Conservation (phyloP, 2,329 filamentous ascomycete species). For the Verticillium longisporum region DNA sequence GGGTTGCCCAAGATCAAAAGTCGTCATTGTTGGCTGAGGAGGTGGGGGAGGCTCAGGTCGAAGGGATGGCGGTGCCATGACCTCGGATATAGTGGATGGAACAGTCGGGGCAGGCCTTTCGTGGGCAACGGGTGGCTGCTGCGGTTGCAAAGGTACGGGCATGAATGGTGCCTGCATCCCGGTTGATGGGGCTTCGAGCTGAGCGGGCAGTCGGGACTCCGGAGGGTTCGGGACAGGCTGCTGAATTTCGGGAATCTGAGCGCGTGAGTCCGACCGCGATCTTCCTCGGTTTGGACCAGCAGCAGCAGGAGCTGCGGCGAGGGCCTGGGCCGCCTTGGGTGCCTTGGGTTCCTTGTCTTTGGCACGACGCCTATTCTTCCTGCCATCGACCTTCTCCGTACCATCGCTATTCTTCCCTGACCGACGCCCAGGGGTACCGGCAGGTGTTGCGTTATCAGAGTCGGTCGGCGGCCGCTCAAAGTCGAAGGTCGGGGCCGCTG, state of each 20-base stretch:
- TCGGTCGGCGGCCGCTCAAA: slow-evolving; percentile 54
- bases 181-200: slow-evolving; percentile 35
- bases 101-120: slow-evolving; percentile 16
- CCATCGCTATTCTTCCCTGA: slow-evolving; percentile 35
- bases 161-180: slow-evolving; percentile 36
- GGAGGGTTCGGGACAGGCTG: slow-evolving; percentile 22
- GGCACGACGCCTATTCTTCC: slow-evolving; percentile 33
- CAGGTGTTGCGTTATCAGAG: slow-evolving; percentile 51
- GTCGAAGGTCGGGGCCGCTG: slow-evolving; percentile 65
- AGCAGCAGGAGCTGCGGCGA: slow-evolving; percentile 37
- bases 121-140: slow-evolving; percentile 4
- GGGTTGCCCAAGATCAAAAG: slow-evolving; percentile 36
- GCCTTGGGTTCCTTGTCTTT: slow-evolving; percentile 36
- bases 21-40: slow-evolving; percentile 38
- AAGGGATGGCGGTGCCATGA: slow-evolving; percentile 50
- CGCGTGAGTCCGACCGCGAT: slow-evolving; percentile 49
- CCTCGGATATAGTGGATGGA: slow-evolving; percentile 37
- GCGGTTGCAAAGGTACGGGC: slow-evolving; percentile 20
- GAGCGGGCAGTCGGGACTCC: slow-evolving; percentile 33
- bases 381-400: slow-evolving; percentile 34
- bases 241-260: slow-evolving; percentile 33
- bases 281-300: slow-evolving; percentile 35
- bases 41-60: slow-evolving; percentile 46
- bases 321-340: slow-evolving; percentile 24
- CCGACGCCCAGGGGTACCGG: slow-evolving; percentile 50